Percentiles rank a stretch among this genome's conserved stretches.
Evolutionary conservation across 2,329 filamentous ascomycete genomes (phyloP).

Genomic region (Arthrobotrys conoides): DNA sequence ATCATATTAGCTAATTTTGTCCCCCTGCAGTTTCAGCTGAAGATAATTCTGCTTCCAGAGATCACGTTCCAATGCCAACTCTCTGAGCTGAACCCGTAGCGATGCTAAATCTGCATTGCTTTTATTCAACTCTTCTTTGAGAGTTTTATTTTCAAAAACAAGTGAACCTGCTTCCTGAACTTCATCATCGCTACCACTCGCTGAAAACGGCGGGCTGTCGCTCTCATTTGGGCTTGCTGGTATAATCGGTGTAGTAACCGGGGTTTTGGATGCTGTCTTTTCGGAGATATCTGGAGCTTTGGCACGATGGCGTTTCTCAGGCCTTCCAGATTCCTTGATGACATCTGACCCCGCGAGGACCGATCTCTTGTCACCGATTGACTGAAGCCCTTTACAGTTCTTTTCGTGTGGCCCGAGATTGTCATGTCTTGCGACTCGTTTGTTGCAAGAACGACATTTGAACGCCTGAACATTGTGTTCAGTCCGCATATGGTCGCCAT

Average conservation of each 20-base stretch:
- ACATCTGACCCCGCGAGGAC: not conserved
- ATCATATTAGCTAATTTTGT: not conserved
- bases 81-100: not conserved
- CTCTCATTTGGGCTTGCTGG: too few species aligned
- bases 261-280: not conserved
- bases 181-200: not conserved
- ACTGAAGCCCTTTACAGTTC: not conserved
- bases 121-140: not conserved
- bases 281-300: not conserved
- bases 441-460: slow-evolving; percentile 4
- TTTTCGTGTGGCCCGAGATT: not conserved
- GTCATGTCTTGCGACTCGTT: not conserved
- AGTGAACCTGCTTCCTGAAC: not conserved
- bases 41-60: not conserved
- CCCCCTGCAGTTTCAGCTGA: not conserved
- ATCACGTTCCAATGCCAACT: not conserved
- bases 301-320: not conserved
- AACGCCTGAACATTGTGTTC: not conserved
- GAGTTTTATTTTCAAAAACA: not conserved
- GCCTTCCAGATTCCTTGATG: not conserved
- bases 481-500: slow-evolving; percentile 4
- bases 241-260: too few species aligned
- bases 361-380: not conserved
- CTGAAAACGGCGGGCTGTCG: not conserved
- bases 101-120: not conserved